Conservation (phyloP, 176 grass and related monocot genomes). For the Paspalum notatum region DNA sequence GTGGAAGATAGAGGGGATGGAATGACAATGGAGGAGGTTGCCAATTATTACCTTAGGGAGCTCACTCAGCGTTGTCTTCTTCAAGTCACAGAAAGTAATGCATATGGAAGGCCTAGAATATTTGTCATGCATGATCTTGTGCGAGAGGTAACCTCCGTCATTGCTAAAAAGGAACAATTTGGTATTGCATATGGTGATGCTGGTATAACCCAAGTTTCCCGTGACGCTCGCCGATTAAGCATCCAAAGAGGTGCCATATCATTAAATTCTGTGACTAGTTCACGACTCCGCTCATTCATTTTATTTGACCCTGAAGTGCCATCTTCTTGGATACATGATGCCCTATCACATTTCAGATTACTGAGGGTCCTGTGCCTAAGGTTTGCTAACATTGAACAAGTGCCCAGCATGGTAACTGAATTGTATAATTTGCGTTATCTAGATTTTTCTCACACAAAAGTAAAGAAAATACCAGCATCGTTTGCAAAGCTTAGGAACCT, state of each 20-base stretch:
- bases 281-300: constrained; percentile 29
- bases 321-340: constrained; percentile 34
- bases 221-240: constrained; percentile 13
- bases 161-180: constrained; percentile 38
- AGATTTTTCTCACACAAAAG: constrained; percentile 31
- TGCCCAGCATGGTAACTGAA: constrained; percentile 36
- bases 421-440: constrained; percentile 44
- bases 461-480: constrained; percentile 46
- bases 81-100: constrained; percentile 29
- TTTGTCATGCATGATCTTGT: constrained; percentile 51
- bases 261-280: neutral
- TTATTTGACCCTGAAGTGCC: constrained; percentile 31
- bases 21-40: constrained; percentile 45
- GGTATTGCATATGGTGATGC: neutral
- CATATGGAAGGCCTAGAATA: constrained; percentile 17
- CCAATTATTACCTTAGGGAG: constrained; percentile 31
- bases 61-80: constrained; percentile 39
- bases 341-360: constrained; percentile 47
- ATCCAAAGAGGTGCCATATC: constrained; percentile 16
- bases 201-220: neutral
- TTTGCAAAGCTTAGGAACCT: constrained; percentile 45
- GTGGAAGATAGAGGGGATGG: constrained; percentile 43
- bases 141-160: neutral
- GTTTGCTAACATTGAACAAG: constrained; percentile 36
- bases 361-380: constrained; percentile 37